Percentiles rank a stretch among this genome's conserved stretches.
Evolutionary conservation across 306 rosid species (phyloP).

Genomic region (Begonia peltatifolia): DNA sequence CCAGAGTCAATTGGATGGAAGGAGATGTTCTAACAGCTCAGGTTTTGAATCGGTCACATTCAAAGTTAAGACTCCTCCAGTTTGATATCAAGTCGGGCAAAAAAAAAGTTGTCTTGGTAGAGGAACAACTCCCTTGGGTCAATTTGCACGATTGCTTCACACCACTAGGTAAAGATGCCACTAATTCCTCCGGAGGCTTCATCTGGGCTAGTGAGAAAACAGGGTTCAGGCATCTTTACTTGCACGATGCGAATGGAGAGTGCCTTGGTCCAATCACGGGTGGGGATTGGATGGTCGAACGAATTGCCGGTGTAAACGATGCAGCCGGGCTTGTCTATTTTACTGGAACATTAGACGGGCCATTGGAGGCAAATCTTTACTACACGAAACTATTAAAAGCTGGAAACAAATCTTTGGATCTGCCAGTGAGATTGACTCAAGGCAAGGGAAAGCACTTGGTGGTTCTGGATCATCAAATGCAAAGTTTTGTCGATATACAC

Average conservation of each 20-base stretch:
- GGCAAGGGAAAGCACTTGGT: slow-evolving; percentile 74
- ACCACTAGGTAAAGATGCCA: slow-evolving; percentile 58
- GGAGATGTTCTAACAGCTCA: slow-evolving; percentile 69
- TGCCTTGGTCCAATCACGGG: slow-evolving; percentile 78
- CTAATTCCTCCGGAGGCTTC: slow-evolving; percentile 65
- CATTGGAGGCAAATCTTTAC: slow-evolving; percentile 73
- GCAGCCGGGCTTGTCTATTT: slow-evolving; percentile 71
- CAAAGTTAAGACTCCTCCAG: slow-evolving; percentile 52
- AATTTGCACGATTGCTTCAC: slow-evolving; percentile 84
- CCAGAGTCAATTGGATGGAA: slow-evolving; percentile 87
- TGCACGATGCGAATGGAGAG: slow-evolving; percentile 59
- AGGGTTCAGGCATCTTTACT: slow-evolving; percentile 84
- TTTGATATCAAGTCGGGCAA: slow-evolving; percentile 65
- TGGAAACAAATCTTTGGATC: slow-evolving; percentile 39
- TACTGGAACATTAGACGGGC: slow-evolving; percentile 80
- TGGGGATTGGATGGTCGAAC: slow-evolving; percentile 99
- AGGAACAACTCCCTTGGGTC: slow-evolving; percentile 65
- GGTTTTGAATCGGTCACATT: slow-evolving; percentile 72
- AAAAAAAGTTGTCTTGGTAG: slow-evolving; percentile 46
- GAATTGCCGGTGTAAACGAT: slow-evolving; percentile 82
- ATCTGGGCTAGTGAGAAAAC: slow-evolving; percentile 97
- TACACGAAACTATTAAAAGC: slow-evolving; percentile 44
- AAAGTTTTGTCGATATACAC: slow-evolving; percentile 51
- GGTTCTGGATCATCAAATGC: slow-evolving; percentile 81
- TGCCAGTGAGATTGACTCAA: slow-evolving; percentile 61